Conservation (phyloP, 129 eudicot species). For the Saposhnikovia divaricata region DNA sequence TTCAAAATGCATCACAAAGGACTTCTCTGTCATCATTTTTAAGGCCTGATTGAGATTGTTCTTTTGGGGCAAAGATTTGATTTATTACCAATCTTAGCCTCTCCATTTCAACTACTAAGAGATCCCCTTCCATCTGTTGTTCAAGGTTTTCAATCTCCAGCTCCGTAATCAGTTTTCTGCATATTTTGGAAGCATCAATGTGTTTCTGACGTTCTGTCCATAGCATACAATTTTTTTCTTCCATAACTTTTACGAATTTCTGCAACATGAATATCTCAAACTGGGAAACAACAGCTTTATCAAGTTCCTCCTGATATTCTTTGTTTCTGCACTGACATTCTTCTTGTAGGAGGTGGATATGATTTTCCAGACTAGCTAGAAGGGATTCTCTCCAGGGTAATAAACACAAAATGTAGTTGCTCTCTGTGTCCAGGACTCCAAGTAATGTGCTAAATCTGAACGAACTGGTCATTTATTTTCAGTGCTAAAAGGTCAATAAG, state of each 20-base stretch:
- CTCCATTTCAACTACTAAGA: conserved; percentile 70
- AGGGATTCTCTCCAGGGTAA: conserved; percentile 37
- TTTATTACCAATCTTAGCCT: conserved; percentile 61
- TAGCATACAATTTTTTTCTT: conserved; percentile 65
- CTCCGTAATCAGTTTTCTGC: too few relatives aligned
- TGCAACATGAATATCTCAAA: conserved; percentile 79
- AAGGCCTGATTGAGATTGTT: conserved; percentile 26
- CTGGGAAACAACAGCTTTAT: conserved; percentile 76
- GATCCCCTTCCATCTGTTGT: conserved; percentile 84
- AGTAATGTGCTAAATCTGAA: too few relatives aligned
- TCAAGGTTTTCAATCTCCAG: conserved; percentile 81
- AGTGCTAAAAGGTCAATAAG: too few relatives aligned
- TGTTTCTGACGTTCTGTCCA: conserved; percentile 63
- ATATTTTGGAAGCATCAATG: conserved; percentile 61
- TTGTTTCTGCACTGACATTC: conserved; percentile 52
- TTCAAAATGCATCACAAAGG: conserved; percentile 31
- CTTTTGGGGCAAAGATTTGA: conserved; percentile 49
- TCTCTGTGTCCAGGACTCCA: too few relatives aligned
- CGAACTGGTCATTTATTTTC: too few relatives aligned
- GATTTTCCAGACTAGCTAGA: conserved; percentile 47
- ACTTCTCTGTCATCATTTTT: conserved; percentile 22
- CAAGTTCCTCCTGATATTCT: conserved; percentile 80
- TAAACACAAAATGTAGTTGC: conserved; percentile 1
- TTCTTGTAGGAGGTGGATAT: conserved; percentile 50
- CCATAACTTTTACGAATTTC: conserved; percentile 77